Percentiles rank a stretch among this genome's conserved stretches.
Evolutionary conservation across 1,284 basidiomycete species (phyloP).

Genomic region (Rhodotorula glutinis): DNA sequence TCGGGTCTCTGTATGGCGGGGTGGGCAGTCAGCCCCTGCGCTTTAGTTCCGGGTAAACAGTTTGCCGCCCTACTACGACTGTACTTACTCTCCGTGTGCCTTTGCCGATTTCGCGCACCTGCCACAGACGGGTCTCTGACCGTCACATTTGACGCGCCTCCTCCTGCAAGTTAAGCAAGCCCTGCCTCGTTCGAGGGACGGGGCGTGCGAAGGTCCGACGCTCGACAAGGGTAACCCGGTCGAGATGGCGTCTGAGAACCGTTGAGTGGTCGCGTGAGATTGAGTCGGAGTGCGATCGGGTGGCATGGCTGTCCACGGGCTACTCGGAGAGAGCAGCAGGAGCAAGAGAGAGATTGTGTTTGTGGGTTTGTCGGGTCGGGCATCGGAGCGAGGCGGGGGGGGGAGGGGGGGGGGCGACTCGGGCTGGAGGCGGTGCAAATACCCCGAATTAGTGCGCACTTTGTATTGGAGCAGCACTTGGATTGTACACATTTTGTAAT

Average conservation of each 20-base stretch:
- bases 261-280: neutral
- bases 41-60: too few relatives aligned
- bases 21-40: too few relatives aligned
- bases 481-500: too few relatives aligned
- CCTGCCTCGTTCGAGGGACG: constrained; percentile 11
- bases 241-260: constrained; percentile 8
- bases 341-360: neutral
- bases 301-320: constrained; percentile 1
- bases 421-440: neutral
- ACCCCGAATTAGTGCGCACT: too few relatives aligned
- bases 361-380: too few relatives aligned
- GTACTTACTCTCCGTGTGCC: constrained; percentile 14
- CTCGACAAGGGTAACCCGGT: constrained; percentile 5
- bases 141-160: constrained; percentile 17
- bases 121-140: neutral
- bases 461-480: too few relatives aligned
- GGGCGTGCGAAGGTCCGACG: constrained; percentile 3
- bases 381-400: neutral
- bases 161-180: constrained; percentile 14
- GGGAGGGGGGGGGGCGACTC: neutral
- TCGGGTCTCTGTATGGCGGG: constrained; percentile 18
- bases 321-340: neutral
- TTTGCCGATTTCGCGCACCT: constrained; percentile 4
- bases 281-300: constrained; percentile 18
- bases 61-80: too few relatives aligned